These are phyloP conservation scores for Komagataella pseudopastoris DNA, from an alignment of 805 yeast species.

Conservation along the genomic window DNA sequence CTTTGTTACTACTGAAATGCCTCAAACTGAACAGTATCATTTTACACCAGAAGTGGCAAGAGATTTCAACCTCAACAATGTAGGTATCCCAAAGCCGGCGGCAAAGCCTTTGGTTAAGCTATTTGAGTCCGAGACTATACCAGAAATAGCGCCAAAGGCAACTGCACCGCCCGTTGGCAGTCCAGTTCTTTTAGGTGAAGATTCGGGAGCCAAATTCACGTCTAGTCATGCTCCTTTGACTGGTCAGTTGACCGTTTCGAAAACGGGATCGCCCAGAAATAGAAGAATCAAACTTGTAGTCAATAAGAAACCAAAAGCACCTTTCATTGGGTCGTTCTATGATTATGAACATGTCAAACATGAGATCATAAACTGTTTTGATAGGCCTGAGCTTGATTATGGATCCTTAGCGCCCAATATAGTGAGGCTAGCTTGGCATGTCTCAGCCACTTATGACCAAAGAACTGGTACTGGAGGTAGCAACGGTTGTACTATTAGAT, in stretches of 20 bases:
- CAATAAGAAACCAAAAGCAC: neutral
- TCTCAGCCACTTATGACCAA: constrained; percentile 68
- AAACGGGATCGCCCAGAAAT: neutral
- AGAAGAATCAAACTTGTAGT: neutral
- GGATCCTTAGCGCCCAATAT: constrained; percentile 67
- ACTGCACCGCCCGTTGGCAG: neutral
- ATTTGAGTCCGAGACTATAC: neutral
- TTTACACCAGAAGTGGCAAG: constrained; percentile 8
- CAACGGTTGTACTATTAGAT: constrained; percentile 46
- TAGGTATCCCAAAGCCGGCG: neutral
- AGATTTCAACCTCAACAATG: neutral
- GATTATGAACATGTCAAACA: constrained; percentile 20
- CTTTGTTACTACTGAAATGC: constrained; percentile 1
- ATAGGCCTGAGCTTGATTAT: constrained; percentile 38
- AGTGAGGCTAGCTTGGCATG: constrained; percentile 78
- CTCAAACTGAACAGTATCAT: constrained; percentile 10
- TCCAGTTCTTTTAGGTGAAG: neutral
- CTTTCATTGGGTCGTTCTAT: constrained; percentile 2
- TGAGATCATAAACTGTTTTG: constrained; percentile 20
- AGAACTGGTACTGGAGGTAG: constrained; percentile 46
- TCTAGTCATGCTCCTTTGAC: neutral
- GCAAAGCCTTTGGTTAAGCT: neutral
- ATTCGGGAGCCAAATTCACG: neutral
- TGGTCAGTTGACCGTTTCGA: neutral
- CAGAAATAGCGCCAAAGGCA: neutral